Conservation (phyloP, 208 protist species). For the Leishmania guyanensis region DNA sequence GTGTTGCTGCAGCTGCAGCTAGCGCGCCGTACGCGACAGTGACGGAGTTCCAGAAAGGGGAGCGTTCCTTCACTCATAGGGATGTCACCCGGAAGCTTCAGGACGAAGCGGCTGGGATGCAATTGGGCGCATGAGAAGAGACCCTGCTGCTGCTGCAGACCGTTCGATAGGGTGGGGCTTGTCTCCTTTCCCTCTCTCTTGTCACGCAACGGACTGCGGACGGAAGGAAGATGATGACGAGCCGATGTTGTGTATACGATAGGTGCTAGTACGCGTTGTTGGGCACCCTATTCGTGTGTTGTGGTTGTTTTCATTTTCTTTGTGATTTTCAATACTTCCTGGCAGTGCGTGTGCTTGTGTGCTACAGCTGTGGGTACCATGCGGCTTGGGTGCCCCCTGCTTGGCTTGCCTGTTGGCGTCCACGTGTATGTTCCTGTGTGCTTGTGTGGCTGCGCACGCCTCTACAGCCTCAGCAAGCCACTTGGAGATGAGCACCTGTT, state of each 20-base stretch:
- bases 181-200: background rate
- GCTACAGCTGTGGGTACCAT: background rate
- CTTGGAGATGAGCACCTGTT: background rate
- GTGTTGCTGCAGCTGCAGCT: background rate
- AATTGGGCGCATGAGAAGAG: background rate
- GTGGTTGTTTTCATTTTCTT: background rate
- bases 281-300: background rate
- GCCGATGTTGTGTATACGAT: background rate
- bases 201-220: background rate
- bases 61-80: constrained; percentile 51
- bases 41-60: constrained; percentile 47
- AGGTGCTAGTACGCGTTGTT: background rate
- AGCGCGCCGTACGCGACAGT: constrained; percentile 41
- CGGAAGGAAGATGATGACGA: background rate
- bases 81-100: constrained; percentile 28
- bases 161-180: background rate
- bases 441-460: background rate
- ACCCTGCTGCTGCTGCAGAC: background rate
- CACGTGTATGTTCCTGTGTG: background rate
- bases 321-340: background rate
- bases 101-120: constrained; percentile 3
- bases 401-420: background rate
- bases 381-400: background rate
- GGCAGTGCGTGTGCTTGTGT: background rate
- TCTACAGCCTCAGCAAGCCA: background rate